Conservation (phyloP, 306 rosid genomes). For the Lotus japonicus region DNA sequence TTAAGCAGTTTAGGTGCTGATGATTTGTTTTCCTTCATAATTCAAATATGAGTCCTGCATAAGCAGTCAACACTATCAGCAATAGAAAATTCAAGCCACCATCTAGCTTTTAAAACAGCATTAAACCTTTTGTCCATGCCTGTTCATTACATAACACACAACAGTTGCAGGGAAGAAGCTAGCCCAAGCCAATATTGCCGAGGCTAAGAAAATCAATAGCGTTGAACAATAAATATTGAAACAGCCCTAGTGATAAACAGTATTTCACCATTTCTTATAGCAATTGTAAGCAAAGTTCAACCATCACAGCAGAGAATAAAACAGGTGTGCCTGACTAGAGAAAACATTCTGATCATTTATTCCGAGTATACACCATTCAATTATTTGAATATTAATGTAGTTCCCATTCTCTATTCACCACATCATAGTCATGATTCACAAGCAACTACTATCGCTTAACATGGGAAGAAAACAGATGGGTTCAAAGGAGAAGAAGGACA, state of each 20-base stretch:
- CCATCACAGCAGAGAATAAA: background rate
- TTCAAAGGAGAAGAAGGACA: background rate
- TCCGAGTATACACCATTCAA: background rate
- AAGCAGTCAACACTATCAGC: slow-evolving; percentile 25
- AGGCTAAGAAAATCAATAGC: background rate
- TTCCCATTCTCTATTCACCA: background rate
- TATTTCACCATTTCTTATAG: background rate
- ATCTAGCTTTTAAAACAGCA: slow-evolving; percentile 12
- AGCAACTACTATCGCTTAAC: slow-evolving; percentile 5
- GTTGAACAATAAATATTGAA: background rate
- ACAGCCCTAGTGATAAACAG: background rate
- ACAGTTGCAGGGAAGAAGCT: background rate
- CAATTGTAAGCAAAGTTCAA: background rate
- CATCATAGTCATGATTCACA: background rate
- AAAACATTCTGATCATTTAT: background rate
- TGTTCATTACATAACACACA: background rate
- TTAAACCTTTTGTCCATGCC: slow-evolving; percentile 4
- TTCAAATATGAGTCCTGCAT: slow-evolving; percentile 30
- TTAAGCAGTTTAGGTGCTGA: slow-evolving; percentile 67
- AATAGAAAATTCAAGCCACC: slow-evolving; percentile 13
- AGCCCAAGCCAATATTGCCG: slow-evolving; percentile 1
- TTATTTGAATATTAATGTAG: background rate
- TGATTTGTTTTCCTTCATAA: slow-evolving; percentile 71
- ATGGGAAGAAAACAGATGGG: background rate
- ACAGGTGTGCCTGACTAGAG: background rate